Percentiles rank a stretch among this genome's conserved stretches.
phyloP scores from a whole-genome alignment of 2,329 filamentous ascomycete genomes.

The Fusarium hainanense region DNA sequence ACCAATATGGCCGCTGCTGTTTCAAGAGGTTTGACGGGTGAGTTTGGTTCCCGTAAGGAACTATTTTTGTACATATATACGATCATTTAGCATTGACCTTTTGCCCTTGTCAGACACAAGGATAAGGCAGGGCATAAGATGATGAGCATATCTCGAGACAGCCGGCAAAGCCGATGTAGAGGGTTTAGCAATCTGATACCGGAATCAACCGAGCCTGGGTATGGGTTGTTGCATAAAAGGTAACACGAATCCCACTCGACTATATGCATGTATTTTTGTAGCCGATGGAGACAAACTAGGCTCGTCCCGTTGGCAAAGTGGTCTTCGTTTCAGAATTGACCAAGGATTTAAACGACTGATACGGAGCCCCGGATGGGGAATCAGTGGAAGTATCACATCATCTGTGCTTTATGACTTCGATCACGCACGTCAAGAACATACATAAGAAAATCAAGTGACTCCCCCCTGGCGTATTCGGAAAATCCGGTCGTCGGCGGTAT shows the following conservation, averaged over 20 bases:
- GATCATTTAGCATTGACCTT: background rate
- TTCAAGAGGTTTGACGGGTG: background rate
- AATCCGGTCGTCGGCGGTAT: background rate
- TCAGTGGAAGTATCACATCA: constrained; percentile 19
- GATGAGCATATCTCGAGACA: constrained; percentile 12
- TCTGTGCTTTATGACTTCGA: constrained; percentile 1
- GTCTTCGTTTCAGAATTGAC: constrained; percentile 31
- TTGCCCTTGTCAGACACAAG: constrained; percentile 13
- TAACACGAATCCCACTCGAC: constrained; percentile 1
- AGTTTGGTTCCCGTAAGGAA: background rate
- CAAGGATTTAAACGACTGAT: constrained; percentile 18
- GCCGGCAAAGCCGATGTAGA: constrained; percentile 11
- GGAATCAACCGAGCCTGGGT: constrained; percentile 32
- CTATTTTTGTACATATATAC: background rate
- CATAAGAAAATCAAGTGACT: constrained; percentile 3
- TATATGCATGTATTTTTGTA: constrained; percentile 1
- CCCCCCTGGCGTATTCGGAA: background rate
- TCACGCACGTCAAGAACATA: background rate
- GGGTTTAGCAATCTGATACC: constrained; percentile 20
- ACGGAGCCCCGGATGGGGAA: constrained; percentile 10
- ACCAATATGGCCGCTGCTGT: background rate
- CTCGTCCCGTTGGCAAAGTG: constrained; percentile 14
- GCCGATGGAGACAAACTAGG: constrained; percentile 16
- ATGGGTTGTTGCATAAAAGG: constrained; percentile 22
- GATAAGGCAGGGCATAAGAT: constrained; percentile 16